Evolutionary conservation across 495 filamentous ascomycete species (phyloP).

Genomic region (Neurospora sp.): DNA sequence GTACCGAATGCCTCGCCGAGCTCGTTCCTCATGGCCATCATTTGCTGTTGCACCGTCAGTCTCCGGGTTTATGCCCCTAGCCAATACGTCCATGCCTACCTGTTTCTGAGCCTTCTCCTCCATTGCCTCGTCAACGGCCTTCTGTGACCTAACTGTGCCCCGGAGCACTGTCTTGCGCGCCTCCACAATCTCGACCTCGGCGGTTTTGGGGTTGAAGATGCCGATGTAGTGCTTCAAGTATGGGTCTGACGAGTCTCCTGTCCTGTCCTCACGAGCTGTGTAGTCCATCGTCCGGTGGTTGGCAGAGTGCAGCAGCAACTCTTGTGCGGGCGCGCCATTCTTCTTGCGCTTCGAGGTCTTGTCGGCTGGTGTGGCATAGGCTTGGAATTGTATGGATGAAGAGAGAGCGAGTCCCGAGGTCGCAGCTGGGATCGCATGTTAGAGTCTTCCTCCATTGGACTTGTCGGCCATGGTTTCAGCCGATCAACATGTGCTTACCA

Average conservation of each 20-base stretch:
- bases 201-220: conserved; percentile 65
- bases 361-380: conserved; percentile 49
- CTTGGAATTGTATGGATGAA: conserved; percentile 45
- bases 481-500: conserved; percentile 32
- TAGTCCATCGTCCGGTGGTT: conserved; percentile 73
- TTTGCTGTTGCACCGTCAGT: conserved; percentile 6
- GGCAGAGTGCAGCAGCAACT: conserved; percentile 68
- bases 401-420: conserved; percentile 57
- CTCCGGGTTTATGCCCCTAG: not conserved
- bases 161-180: conserved; percentile 67
- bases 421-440: conserved; percentile 39
- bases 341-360: conserved; percentile 30
- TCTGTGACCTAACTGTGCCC: conserved; percentile 47
- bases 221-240: conserved; percentile 79
- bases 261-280: conserved; percentile 61
- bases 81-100: conserved; percentile 17
- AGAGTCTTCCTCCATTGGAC: not conserved
- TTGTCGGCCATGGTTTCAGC: not conserved
- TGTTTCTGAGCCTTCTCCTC: conserved; percentile 24
- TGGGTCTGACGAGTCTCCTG: conserved; percentile 40
- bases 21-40: conserved; percentile 50
- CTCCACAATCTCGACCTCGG: conserved; percentile 63
- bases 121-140: conserved; percentile 31
- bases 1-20: conserved; percentile 89
- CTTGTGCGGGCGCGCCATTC: conserved; percentile 38